These are phyloP conservation scores for Amanita rubescens DNA, from an alignment of 768 basidiomycete genomes.

Conservation along the genomic window DNA sequence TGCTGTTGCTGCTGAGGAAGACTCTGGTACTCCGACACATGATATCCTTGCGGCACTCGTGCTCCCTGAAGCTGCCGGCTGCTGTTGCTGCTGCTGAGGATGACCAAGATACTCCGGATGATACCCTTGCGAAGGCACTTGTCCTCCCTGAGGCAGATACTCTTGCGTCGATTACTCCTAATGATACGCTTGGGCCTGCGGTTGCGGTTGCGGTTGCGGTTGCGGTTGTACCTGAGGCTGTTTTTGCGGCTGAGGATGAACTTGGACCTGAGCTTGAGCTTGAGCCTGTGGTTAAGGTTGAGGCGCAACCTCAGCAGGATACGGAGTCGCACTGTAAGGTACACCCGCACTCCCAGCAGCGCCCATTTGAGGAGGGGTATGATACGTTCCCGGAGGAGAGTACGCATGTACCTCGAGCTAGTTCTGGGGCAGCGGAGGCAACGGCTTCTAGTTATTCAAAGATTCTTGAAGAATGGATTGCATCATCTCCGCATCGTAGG, in stretches of 20 bases:
- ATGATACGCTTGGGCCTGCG: slow-evolving; percentile 7
- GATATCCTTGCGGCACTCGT: slow-evolving; percentile 9
- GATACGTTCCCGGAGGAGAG: too few relatives aligned
- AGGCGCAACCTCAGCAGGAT: too few relatives aligned
- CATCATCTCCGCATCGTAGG: not conserved
- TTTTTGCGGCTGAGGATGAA: too few relatives aligned
- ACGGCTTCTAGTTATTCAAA: not conserved
- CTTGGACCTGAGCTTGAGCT: too few relatives aligned
- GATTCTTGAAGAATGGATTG: slow-evolving; percentile 3
- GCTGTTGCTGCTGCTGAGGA: slow-evolving; percentile 11
- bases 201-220: not conserved
- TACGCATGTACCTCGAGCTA: too few relatives aligned
- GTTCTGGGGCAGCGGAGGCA: too few relatives aligned
- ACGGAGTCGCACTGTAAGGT: too few relatives aligned
- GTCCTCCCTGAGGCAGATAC: slow-evolving; percentile 22
- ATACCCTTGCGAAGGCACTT: slow-evolving; percentile 12
- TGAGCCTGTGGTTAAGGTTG: too few relatives aligned
- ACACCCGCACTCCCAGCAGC: too few relatives aligned
- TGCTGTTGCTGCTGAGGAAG: slow-evolving; percentile 17
- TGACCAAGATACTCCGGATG: slow-evolving; percentile 12
- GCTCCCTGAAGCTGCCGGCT: slow-evolving; percentile 19
- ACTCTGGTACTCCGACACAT: slow-evolving; percentile 5
- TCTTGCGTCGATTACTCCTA: slow-evolving; percentile 11
- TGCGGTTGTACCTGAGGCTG: too few relatives aligned
- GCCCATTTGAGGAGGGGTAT: too few relatives aligned